Percentiles rank a stretch among this genome's conserved stretches.
Conservation (phyloP, 257 asterid genomes). For the Solanum pimpinellifolium region DNA sequence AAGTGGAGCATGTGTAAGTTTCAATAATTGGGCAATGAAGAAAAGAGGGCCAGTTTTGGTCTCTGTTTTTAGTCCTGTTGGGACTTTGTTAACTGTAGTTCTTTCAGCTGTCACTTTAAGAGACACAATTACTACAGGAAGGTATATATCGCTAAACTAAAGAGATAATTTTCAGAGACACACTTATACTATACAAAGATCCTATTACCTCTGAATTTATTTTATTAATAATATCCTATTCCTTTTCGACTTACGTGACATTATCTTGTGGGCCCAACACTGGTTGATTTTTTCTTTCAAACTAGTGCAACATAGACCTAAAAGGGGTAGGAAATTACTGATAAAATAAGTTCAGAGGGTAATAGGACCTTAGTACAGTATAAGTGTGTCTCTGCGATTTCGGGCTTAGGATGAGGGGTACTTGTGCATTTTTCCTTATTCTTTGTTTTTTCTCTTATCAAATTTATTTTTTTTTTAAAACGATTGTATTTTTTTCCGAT, state of each 20-base stretch:
- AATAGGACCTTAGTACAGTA: too few relatives aligned
- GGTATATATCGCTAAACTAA: constrained; percentile 18
- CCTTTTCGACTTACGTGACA: too few relatives aligned
- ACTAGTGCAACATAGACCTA: too few relatives aligned
- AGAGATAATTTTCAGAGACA: too few relatives aligned
- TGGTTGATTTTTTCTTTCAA: too few relatives aligned
- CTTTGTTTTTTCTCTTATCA: neutral
- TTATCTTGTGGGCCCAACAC: too few relatives aligned
- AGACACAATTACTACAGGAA: constrained; percentile 43
- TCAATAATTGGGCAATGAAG: constrained; percentile 92
- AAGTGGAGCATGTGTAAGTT: constrained; percentile 61
- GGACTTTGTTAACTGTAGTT: constrained; percentile 54
- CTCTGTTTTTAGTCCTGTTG: constrained; percentile 78
- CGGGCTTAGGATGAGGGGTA: too few relatives aligned
- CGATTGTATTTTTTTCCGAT: neutral
- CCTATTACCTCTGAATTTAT: too few relatives aligned
- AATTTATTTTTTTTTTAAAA: neutral
- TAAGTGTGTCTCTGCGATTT: too few relatives aligned
- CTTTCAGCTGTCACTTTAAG: constrained; percentile 46
- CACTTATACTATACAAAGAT: too few relatives aligned
- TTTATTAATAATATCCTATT: too few relatives aligned
- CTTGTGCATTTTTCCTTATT: neutral
- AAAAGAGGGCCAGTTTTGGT: constrained; percentile 87
- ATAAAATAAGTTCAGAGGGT: too few relatives aligned
- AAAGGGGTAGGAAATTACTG: rapidly evolving